Evolutionary conservation across 495 filamentous ascomycete species (phyloP).

Genomic region (Pseudevernia furfuracea): DNA sequence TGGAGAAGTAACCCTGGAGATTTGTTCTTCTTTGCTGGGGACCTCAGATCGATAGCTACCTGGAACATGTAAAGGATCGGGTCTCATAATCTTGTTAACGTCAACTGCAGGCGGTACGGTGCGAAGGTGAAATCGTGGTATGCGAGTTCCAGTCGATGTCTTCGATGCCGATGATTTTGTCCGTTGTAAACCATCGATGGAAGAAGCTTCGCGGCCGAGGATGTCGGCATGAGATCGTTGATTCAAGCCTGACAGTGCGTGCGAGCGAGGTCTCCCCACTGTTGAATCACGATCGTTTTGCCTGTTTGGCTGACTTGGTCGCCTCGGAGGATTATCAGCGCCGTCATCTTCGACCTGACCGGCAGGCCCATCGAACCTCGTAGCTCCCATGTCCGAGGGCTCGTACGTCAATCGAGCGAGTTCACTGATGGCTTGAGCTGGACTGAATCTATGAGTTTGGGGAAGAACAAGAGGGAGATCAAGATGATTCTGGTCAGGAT

Average conservation of each 20-base stretch:
- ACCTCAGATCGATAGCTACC: constrained; percentile 24
- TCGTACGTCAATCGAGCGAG: constrained; percentile 6
- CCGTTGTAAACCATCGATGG: not conserved
- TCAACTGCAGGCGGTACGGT: constrained; percentile 12
- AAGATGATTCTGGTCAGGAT: constrained; percentile 8
- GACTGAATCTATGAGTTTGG: constrained; percentile 3
- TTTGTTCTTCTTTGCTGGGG: not conserved
- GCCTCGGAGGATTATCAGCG: constrained; percentile 10
- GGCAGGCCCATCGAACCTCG: constrained; percentile 24
- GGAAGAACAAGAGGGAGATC: not conserved
- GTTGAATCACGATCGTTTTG: constrained; percentile 5
- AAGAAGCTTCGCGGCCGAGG: constrained; percentile 12
- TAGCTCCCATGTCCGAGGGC: constrained; percentile 12
- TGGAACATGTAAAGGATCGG: constrained; percentile 18
- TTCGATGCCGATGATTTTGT: constrained; percentile 4
- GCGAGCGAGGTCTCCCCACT: constrained; percentile 5
- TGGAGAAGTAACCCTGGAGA: constrained; percentile 6
- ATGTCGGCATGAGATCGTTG: constrained; percentile 9
- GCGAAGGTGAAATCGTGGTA: constrained; percentile 15
- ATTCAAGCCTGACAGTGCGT: constrained; percentile 13
- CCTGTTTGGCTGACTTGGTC: constrained; percentile 21
- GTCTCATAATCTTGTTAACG: constrained; percentile 12
- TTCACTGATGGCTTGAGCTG: constrained; percentile 15
- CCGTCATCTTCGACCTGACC: constrained; percentile 14
- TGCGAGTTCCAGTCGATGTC: constrained; percentile 3